A percentile compares a stretch with the other conserved stretches of the same genome.
phyloP scores from a whole-genome alignment of 352 stramenopile species.

The Phytophthora syringae region DNA sequence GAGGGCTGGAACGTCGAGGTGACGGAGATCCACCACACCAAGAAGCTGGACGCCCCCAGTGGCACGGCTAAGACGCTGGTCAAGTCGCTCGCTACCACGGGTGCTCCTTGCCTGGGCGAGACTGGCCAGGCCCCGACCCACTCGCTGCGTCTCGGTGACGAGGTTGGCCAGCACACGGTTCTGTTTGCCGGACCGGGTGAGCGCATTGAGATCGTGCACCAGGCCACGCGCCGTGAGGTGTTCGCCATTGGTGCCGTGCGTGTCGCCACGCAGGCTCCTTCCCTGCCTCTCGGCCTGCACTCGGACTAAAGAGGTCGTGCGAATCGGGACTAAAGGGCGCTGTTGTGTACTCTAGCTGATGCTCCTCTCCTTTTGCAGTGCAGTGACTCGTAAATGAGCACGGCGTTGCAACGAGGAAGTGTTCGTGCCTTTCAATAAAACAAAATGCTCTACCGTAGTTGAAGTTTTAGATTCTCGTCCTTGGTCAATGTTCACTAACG shows the following conservation, averaged over 20 bases:
- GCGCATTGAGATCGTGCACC: constrained; percentile 87
- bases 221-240: constrained; percentile 79
- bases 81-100: constrained; percentile 68
- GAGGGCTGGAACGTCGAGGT: constrained; percentile 86
- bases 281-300: constrained; percentile 62
- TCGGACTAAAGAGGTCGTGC: constrained; percentile 48
- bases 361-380: constrained; percentile 22
- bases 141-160: constrained; percentile 80
- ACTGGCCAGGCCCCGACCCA: constrained; percentile 58
- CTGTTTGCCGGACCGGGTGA: constrained; percentile 81
- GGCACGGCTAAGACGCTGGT: constrained; percentile 83
- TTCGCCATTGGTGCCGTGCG: constrained; percentile 83
- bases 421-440: constrained; percentile 36
- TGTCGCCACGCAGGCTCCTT: constrained; percentile 60
- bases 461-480: too few species aligned
- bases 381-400: neutral
- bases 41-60: constrained; percentile 85
- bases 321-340: constrained; percentile 11
- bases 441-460: too few species aligned
- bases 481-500: too few species aligned
- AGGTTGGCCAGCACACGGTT: constrained; percentile 86
- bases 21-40: constrained; percentile 86
- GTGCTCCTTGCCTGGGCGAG: constrained; percentile 56
- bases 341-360: constrained; percentile 33
- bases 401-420: constrained; percentile 17